Conservation (phyloP, 352 stramenopile genomes). For the Phytophthora quininea region DNA sequence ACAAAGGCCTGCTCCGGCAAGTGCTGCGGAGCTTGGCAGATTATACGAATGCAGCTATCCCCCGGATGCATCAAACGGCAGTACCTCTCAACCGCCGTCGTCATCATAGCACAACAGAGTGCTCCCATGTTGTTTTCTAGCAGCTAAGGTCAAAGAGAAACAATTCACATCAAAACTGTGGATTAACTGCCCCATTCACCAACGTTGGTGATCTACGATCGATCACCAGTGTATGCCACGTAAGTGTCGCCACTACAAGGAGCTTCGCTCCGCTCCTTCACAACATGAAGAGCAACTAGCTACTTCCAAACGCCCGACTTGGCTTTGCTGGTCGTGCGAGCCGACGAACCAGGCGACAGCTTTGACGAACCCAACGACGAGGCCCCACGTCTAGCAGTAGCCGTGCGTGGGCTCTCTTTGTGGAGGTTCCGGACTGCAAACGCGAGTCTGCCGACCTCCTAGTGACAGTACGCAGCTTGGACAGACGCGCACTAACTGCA, state of each 20-base stretch:
- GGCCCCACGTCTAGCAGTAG: conserved; percentile 24
- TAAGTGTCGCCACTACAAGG: conserved; percentile 17
- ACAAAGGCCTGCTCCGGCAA: conserved; percentile 65
- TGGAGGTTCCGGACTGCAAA: conserved; percentile 20
- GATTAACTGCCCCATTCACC: neutral
- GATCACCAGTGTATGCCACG: conserved; percentile 24
- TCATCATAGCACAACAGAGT: conserved; percentile 15
- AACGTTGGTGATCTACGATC: conserved; percentile 36
- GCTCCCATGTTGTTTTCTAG: neutral
- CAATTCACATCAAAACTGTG: neutral
- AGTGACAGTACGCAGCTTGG: conserved; percentile 21
- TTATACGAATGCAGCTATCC: conserved; percentile 34
- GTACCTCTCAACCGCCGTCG: conserved; percentile 11
- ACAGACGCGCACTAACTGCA: conserved; percentile 12
- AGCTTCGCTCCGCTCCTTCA: conserved; percentile 20
- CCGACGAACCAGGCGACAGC: conserved; percentile 4
- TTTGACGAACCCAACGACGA: conserved; percentile 22
- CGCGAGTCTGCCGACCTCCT: conserved; percentile 24
- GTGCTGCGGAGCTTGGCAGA: conserved; percentile 67
- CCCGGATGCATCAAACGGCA: conserved; percentile 11
- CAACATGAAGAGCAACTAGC: neutral
- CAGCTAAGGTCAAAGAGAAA: too few relatives aligned
- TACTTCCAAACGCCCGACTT: conserved; percentile 39
- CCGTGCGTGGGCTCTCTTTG: conserved; percentile 23
- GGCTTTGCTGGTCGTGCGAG: conserved; percentile 19